Percentiles rank a stretch among this genome's conserved stretches.
Conservation (phyloP, 805 yeast species). For the Zygosaccharomyces rouxii region DNA sequence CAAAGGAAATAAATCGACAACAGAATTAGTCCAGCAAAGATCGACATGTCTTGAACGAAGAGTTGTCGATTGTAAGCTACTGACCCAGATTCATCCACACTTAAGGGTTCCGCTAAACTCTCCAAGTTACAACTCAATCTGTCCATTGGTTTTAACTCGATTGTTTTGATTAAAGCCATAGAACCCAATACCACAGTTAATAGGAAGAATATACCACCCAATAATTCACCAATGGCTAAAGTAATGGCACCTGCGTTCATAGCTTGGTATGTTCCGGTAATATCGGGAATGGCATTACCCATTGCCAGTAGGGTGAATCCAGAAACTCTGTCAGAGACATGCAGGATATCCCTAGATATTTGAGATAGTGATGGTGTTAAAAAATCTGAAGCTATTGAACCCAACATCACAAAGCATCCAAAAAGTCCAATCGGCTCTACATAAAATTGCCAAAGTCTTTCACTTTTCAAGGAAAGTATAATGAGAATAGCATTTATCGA, state of each 20-base stretch:
- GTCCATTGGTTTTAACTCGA: slow-evolving; percentile 41
- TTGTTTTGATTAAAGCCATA: slow-evolving; percentile 67
- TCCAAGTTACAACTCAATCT: background rate
- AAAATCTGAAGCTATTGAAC: slow-evolving; percentile 76
- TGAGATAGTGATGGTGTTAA: slow-evolving; percentile 73
- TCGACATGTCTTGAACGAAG: slow-evolving; percentile 57
- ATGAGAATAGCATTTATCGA: slow-evolving; percentile 7
- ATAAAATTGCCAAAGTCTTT: slow-evolving; percentile 10
- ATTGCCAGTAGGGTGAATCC: slow-evolving; percentile 86
- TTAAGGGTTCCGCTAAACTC: background rate
- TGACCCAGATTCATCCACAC: slow-evolving; percentile 6
- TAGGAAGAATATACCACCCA: slow-evolving; percentile 85
- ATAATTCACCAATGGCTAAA: slow-evolving; percentile 82
- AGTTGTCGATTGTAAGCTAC: slow-evolving; percentile 34
- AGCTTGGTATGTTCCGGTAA: slow-evolving; percentile 79
- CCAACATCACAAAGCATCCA: slow-evolving; percentile 57
- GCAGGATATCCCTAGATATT: slow-evolving; percentile 52
- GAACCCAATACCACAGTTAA: slow-evolving; percentile 75
- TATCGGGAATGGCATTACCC: slow-evolving; percentile 92
- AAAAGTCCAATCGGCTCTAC: slow-evolving; percentile 26
- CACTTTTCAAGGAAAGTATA: slow-evolving; percentile 3
- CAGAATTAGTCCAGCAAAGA: slow-evolving; percentile 50
- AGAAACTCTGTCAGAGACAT: slow-evolving; percentile 69
- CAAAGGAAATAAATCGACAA: slow-evolving; percentile 49
- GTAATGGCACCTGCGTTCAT: slow-evolving; percentile 66